Evolutionary conservation across 2,329 filamentous ascomycete species (phyloP).

Genomic region (Coniosporium uncinatum): DNA sequence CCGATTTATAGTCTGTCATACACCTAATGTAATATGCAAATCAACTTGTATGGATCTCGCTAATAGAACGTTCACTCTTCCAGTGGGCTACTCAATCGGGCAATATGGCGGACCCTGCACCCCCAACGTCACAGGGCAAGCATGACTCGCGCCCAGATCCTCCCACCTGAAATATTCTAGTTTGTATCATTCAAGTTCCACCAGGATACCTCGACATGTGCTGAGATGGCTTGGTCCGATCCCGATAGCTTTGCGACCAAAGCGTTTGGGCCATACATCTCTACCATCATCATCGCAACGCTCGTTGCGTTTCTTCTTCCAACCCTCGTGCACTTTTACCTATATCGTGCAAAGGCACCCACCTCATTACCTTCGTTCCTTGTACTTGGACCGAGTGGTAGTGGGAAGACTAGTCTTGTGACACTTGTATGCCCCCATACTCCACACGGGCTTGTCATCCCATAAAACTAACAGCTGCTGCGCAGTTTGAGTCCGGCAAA

Average conservation of each 20-base stretch:
- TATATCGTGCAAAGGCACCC: slow-evolving; percentile 63
- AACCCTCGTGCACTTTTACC: slow-evolving; percentile 68
- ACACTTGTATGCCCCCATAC: slow-evolving; percentile 52
- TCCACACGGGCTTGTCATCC: too few species aligned
- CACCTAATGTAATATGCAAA: too few species aligned
- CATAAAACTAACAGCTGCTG: neutral
- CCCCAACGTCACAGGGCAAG: too few species aligned
- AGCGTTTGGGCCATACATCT: slow-evolving; percentile 34
- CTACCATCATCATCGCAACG: slow-evolving; percentile 59
- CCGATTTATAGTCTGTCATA: too few species aligned
- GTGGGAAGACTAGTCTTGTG: slow-evolving; percentile 86
- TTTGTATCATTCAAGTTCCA: neutral
- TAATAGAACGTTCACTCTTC: too few species aligned
- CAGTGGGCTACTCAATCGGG: too few species aligned
- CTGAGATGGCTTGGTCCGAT: slow-evolving; percentile 10
- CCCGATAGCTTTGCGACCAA: slow-evolving; percentile 33
- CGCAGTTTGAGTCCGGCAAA: slow-evolving; percentile 49
- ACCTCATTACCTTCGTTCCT: slow-evolving; percentile 71
- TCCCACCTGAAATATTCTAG: neutral
- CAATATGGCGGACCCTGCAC: too few species aligned
- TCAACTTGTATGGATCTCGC: too few species aligned
- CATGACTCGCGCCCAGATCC: too few species aligned
- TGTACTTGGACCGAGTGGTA: slow-evolving; percentile 73
- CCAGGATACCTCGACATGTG: neutral
- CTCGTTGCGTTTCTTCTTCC: slow-evolving; percentile 69